These are phyloP conservation scores for Carex scoparia DNA, from an alignment of 176 grass and related monocot species.

Conservation along the genomic window DNA sequence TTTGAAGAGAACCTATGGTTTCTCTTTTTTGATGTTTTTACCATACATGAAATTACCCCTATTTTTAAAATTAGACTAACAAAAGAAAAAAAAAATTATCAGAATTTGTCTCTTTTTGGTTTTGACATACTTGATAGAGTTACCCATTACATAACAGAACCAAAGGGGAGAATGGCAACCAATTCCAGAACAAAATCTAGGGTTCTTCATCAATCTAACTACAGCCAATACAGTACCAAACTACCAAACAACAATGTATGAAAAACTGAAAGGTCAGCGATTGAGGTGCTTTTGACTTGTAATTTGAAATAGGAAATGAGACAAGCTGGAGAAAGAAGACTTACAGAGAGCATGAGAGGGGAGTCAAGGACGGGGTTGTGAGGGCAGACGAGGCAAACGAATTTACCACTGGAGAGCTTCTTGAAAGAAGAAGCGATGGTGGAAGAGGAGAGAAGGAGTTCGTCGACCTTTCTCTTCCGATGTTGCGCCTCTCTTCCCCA, in stretches of 20 bases:
- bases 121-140: neutral
- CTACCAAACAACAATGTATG: neutral
- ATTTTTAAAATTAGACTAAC: neutral
- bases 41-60: too few relatives aligned
- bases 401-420: conserved; percentile 60
- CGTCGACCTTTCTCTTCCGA: conserved; percentile 66
- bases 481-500: conserved; percentile 62
- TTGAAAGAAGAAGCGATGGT: conserved; percentile 40
- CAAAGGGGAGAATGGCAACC: neutral
- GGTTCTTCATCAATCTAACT: neutral
- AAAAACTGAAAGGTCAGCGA: neutral
- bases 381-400: conserved; percentile 62
- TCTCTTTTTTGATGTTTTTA: neutral
- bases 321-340: neutral
- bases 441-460: conserved; percentile 47
- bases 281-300: neutral
- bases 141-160: neutral
- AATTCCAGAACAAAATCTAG: neutral
- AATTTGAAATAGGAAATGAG: neutral
- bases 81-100: neutral
- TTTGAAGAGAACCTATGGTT: neutral
- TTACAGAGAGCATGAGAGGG: conserved; percentile 69
- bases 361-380: conserved; percentile 64
- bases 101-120: neutral
- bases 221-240: neutral